phyloP scores from a whole-genome alignment of 2,329 filamentous ascomycete genomes.

The Penicillium sp. region DNA sequence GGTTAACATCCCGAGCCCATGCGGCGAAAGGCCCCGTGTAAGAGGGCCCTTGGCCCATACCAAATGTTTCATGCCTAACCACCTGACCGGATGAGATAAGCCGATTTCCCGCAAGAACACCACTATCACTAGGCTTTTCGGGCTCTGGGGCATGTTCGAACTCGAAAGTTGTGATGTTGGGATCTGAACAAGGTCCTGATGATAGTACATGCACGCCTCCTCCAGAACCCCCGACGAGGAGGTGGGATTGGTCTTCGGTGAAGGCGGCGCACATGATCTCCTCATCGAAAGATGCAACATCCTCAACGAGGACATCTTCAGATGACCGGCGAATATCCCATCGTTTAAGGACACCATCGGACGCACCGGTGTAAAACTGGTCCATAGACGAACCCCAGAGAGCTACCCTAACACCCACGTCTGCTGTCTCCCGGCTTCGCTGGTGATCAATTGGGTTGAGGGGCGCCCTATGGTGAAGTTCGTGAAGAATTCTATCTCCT shows the following conservation, averaged over 20 bases:
- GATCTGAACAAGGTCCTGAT: slow-evolving; percentile 28
- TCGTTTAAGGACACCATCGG: slow-evolving; percentile 58
- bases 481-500: slow-evolving; percentile 47
- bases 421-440: slow-evolving; percentile 48
- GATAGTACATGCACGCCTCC: slow-evolving; percentile 55
- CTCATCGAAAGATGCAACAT: slow-evolving; percentile 49
- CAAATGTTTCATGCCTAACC: slow-evolving; percentile 35
- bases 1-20: slow-evolving; percentile 35
- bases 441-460: slow-evolving; percentile 46
- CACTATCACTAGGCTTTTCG: slow-evolving; percentile 9
- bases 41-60: slow-evolving; percentile 40
- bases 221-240: slow-evolving; percentile 58
- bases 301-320: slow-evolving; percentile 52
- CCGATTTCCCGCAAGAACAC: slow-evolving; percentile 22
- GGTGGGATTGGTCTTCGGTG: slow-evolving; percentile 53
- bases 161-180: slow-evolving; percentile 21
- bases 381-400: slow-evolving; percentile 55
- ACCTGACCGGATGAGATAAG: slow-evolving; percentile 37
- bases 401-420: slow-evolving; percentile 58
- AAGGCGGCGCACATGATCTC: slow-evolving; percentile 60
- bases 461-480: slow-evolving; percentile 51
- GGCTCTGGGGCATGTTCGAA: slow-evolving; percentile 26
- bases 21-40: slow-evolving; percentile 43
- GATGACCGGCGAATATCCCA: slow-evolving; percentile 57
- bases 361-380: slow-evolving; percentile 59